Conservation (phyloP, 2,329 filamentous ascomycete species). For the Coleophoma crateriformis region DNA sequence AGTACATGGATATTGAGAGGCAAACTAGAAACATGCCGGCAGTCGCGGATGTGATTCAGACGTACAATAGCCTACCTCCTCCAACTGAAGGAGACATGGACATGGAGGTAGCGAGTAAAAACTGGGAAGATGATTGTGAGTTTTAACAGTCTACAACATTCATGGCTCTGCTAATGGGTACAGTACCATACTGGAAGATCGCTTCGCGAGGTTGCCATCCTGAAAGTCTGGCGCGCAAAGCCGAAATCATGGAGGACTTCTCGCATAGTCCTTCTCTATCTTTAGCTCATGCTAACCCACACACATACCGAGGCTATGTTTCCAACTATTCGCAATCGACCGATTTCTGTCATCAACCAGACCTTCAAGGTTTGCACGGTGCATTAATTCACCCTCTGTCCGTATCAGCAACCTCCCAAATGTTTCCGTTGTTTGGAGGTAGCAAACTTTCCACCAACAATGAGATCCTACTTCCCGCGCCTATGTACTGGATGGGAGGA, state of each 20-base stretch:
- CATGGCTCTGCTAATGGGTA: constrained; percentile 49
- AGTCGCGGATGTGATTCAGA: constrained; percentile 45
- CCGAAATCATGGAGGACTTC: constrained; percentile 37
- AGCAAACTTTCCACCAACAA: constrained; percentile 58
- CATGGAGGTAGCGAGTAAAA: constrained; percentile 5
- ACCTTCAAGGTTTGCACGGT: constrained; percentile 51
- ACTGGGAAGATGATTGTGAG: constrained; percentile 19
- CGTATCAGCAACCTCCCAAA: constrained; percentile 43
- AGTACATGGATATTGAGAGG: constrained; percentile 42
- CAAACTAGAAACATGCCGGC: constrained; percentile 42
- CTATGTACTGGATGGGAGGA: constrained; percentile 57
- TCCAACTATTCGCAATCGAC: constrained; percentile 38
- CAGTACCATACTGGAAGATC: constrained; percentile 47
- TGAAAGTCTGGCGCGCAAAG: constrained; percentile 51
- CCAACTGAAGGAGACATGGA: constrained; percentile 26
- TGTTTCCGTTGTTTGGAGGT: constrained; percentile 56
- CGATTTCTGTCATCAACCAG: constrained; percentile 40
- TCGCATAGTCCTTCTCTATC: constrained; percentile 41
- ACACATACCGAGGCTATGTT: constrained; percentile 29
- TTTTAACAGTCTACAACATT: constrained; percentile 40
- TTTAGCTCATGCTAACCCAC: constrained; percentile 36
- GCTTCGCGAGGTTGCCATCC: constrained; percentile 56
- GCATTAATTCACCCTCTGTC: constrained; percentile 48
- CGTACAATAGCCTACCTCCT: constrained; percentile 38
- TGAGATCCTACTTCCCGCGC: constrained; percentile 58